These are phyloP conservation scores for Aspergillus ochraceus DNA, from an alignment of 2,329 filamentous ascomycete species.

Conservation along the genomic window DNA sequence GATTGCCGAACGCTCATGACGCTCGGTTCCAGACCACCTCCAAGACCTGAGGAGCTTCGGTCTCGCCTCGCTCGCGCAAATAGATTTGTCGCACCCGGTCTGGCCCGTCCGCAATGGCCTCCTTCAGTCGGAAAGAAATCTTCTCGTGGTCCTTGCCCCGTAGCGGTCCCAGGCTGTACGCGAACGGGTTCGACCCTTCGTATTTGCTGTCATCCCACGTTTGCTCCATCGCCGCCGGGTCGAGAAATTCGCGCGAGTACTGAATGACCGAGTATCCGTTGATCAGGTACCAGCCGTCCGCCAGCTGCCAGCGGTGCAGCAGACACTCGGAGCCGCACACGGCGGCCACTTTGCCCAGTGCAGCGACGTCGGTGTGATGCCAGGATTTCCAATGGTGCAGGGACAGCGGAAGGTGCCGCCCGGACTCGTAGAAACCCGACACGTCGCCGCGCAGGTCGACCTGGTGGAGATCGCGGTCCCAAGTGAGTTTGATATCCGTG, in stretches of 20 bases:
- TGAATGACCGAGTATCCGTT: slow-evolving; percentile 61
- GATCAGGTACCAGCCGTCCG: slow-evolving; percentile 51
- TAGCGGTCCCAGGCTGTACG: slow-evolving; percentile 57
- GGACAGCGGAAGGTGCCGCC: slow-evolving; percentile 51
- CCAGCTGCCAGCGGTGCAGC: slow-evolving; percentile 56
- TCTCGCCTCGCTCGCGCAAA: slow-evolving; percentile 45
- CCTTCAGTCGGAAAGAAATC: slow-evolving; percentile 53
- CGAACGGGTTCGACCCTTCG: slow-evolving; percentile 46
- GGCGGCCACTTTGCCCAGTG: slow-evolving; percentile 50
- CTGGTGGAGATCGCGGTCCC: slow-evolving; percentile 57
- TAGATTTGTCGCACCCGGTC: slow-evolving; percentile 58
- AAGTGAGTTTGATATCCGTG: slow-evolving; percentile 54
- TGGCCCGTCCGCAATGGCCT: slow-evolving; percentile 46
- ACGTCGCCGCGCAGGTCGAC: slow-evolving; percentile 57
- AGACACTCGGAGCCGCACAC: slow-evolving; percentile 59
- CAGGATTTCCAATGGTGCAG: slow-evolving; percentile 66
- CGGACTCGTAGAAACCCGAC: slow-evolving; percentile 62
- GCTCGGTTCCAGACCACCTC: slow-evolving; percentile 41
- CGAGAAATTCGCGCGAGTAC: slow-evolving; percentile 48
- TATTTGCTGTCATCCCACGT: slow-evolving; percentile 53
- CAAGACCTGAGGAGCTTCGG: slow-evolving; percentile 44
- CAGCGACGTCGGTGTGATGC: slow-evolving; percentile 53
- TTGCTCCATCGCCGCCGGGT: slow-evolving; percentile 50
- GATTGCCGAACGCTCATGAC: background rate
- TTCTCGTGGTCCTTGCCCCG: slow-evolving; percentile 48